Evolutionary conservation across 1,139 yeast species (phyloP).

Genomic region (Geotrichum cucujoidarum): DNA sequence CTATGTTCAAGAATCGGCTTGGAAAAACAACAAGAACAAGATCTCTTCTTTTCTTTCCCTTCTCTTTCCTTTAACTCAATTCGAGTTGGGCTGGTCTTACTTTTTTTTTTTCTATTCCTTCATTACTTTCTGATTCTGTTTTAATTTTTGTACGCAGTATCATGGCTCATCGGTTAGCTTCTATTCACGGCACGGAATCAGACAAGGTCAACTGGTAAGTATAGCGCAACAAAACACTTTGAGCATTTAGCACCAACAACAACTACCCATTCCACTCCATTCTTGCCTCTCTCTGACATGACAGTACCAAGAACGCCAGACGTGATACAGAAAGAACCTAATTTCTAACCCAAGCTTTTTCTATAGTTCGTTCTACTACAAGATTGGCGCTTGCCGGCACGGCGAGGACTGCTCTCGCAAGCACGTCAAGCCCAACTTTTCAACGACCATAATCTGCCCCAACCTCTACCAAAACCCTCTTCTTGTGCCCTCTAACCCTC

Average conservation of each 20-base stretch:
- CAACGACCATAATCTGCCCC: constrained; percentile 62
- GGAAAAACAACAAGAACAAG: too few relatives aligned
- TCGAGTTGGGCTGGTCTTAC: neutral
- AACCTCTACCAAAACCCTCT: constrained; percentile 67
- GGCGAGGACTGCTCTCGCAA: constrained; percentile 82
- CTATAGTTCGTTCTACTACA: constrained; percentile 56
- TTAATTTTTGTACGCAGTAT: neutral
- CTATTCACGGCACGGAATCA: constrained; percentile 41
- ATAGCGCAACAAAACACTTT: too few relatives aligned
- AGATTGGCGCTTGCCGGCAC: constrained; percentile 91
- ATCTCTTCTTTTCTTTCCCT: too few relatives aligned
- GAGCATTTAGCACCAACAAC: constrained; percentile 22
- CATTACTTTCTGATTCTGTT: neutral
- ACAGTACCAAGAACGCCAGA: too few relatives aligned
- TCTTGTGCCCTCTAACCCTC: constrained; percentile 27
- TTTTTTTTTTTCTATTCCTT: neutral
- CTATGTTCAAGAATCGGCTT: too few relatives aligned
- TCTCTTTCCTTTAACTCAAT: too few relatives aligned
- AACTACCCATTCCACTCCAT: neutral
- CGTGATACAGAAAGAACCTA: too few relatives aligned
- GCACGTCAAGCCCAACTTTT: constrained; percentile 63
- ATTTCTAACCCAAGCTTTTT: neutral
- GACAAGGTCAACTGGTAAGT: constrained; percentile 43
- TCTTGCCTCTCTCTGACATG: too few relatives aligned
- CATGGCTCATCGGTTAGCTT: constrained; percentile 39